Evolutionary conservation across 129 eudicot genomes (phyloP), one percentile per base, ranked within the genome.

Genomic region (Erigeron canadensis): DNA sequence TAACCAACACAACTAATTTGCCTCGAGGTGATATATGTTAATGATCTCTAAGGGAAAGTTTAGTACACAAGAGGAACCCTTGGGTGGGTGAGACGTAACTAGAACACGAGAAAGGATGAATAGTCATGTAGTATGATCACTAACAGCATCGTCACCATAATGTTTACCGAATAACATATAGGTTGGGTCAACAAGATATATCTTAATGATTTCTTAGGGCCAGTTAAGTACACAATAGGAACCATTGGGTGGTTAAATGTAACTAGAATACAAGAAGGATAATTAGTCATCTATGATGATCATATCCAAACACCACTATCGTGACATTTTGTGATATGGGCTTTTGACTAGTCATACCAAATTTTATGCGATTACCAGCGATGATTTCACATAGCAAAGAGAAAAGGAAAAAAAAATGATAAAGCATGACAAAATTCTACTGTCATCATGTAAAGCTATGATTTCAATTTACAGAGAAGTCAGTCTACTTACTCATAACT

Each of bases 401-500:
- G 8, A 10, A 7, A 47, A 15, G 10, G 10, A n/a, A 69, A 53
- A 54, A 10, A 40, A 8, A 8, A 57, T 7, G 10, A 44, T 8
- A 43, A 41, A 40, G 55, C 55, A 56, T 55, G 41, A 70, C 65
- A 56, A 55, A 53, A 55, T 56, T 59, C 34, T 34, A 15, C 28
- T 44, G 45, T 60, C 2, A 7, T 70, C 28, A 8, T 43, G 37
- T 9, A 61, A 61, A 9, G 2, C 15, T 8, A 12, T 21, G 37
- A 56, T 13, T 12, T 23, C 39, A n/a, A 16, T 40, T 50, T 51
- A 64, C 56, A 65, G 2, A 64, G 28, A 40, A 51, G 18, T 43
- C n/a, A 3, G 46, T 42, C 22, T 71, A 76, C 37, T 38, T 69
- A 3, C 63, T 88, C 80, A 81, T 70, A 85, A 78, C 50, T 89